phyloP scores from a whole-genome alignment of 2,329 filamentous ascomycete species.

The Onygenales sp. region DNA sequence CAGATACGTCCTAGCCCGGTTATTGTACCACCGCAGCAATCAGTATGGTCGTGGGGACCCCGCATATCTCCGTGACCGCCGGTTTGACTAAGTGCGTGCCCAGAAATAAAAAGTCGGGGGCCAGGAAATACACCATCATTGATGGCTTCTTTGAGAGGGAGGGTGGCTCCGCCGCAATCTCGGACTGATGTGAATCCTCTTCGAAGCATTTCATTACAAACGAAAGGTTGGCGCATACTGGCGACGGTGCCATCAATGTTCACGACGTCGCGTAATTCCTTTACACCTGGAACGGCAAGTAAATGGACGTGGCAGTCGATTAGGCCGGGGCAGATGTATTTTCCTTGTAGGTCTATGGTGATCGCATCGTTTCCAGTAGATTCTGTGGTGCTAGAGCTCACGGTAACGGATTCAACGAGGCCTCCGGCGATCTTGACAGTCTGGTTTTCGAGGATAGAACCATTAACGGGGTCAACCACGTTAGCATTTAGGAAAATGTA shows the following conservation, averaged over 20 bases:
- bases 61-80: conserved; percentile 50
- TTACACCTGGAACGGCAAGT: conserved; percentile 33
- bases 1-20: conserved; percentile 37
- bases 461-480: conserved; percentile 32
- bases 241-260: conserved; percentile 9
- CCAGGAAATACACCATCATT: conserved; percentile 47
- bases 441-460: conserved; percentile 19
- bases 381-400: background rate
- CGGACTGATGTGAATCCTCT: conserved; percentile 51
- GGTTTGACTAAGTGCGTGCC: conserved; percentile 47
- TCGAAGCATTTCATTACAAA: conserved; percentile 41
- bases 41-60: conserved; percentile 28
- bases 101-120: conserved; percentile 47
- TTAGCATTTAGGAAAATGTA: conserved; percentile 27
- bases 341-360: conserved; percentile 33
- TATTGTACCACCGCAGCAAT: conserved; percentile 40
- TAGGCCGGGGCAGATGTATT: conserved; percentile 41
- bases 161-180: conserved; percentile 48
- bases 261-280: conserved; percentile 12
- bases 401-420: conserved; percentile 19
- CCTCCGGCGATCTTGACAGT: conserved; percentile 29
- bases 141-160: conserved; percentile 48
- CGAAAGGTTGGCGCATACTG: conserved; percentile 39
- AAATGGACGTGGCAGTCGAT: conserved; percentile 46
- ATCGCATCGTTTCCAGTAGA: conserved; percentile 11